Evolutionary conservation across 345 rosid genomes (phyloP), one percentile per base, ranked within the genome.

Genomic region (Gossypium sturtianum): DNA sequence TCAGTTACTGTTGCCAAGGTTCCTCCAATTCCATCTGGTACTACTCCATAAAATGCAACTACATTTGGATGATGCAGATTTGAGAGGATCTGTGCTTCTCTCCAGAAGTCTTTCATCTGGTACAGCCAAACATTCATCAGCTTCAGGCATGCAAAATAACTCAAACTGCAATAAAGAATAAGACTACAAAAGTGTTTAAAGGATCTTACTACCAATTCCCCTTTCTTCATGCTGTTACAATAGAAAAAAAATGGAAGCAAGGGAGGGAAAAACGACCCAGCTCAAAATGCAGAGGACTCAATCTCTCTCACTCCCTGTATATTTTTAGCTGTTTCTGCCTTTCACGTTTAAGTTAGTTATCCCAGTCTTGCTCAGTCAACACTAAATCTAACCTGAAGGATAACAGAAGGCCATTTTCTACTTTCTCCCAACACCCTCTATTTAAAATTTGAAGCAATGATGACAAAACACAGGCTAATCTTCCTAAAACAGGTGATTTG

Each of bases 31-130:
- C 89, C 90, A 81, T 88, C 92, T 25, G 92, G 92, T 29, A 90
- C 94, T 72, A 87, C 84, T 57, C 94, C 94, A 48, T 90, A 90
- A 78, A 90, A 88, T 59, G 92, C 92, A 72, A 90, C 90, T 43
- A 90, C 94, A 15, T 90, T 90, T 44, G 94, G 94, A 72, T 88
- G 92, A 79, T 88, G 94, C 70, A 90, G 90, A 80, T 83, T 87
- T 77, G 94, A 87, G 44, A 90, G 90, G 80, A 87, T 90, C 9
- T 85, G 92, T 65, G 94, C 94, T 78, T 90, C 94, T 71, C 92
- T 87, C 94, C 94, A 90, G 77, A 90, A 88, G 76, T 88, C 91
- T 76, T 87, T 85, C 38, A 84, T 83, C 94, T 88, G 80, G 65
- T 72, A 53, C 27, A 70, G 47, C 15, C 72, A 74, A 76, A 63